Conservation (phyloP, 768 basidiomycete species). For the Rhizopogon sp. region DNA sequence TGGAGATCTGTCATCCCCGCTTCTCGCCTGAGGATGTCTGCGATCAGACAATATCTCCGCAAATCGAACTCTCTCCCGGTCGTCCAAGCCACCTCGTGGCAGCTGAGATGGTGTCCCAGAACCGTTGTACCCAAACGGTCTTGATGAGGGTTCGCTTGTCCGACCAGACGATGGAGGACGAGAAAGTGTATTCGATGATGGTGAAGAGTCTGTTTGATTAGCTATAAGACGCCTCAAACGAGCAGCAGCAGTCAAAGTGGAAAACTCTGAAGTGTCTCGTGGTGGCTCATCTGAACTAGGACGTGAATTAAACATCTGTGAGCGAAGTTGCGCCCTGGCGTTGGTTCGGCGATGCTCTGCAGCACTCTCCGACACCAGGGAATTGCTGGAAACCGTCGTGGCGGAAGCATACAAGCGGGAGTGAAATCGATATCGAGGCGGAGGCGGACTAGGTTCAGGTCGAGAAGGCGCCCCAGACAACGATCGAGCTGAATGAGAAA, state of each 20-base stretch:
- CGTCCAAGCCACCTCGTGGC: not conserved
- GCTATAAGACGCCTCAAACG: conserved; percentile 1
- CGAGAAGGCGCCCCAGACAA: not conserved
- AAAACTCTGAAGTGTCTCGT: not conserved
- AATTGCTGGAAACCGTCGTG: conserved; percentile 30
- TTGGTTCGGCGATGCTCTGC: conserved; percentile 35
- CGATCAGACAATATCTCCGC: not conserved
- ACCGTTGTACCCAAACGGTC: not conserved
- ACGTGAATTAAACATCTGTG: conserved; percentile 10
- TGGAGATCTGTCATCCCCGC: not conserved
- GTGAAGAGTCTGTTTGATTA: not conserved
- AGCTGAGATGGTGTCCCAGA: not conserved
- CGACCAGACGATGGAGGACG: not conserved
- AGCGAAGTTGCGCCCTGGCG: conserved; percentile 32
- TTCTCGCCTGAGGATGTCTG: not conserved
- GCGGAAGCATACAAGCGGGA: conserved; percentile 13
- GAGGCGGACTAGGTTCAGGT: not conserved
- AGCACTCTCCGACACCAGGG: conserved; percentile 39
- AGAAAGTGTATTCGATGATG: not conserved
- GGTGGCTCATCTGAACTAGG: conserved; percentile 17
- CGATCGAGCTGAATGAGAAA: not conserved
- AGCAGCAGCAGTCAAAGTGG: not conserved
- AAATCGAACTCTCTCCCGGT: not conserved
- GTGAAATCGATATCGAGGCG: conserved; percentile 4
- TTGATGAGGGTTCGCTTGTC: not conserved